Percentiles rank a stretch among this genome's conserved stretches.
phyloP scores from a whole-genome alignment of 352 stramenopile genomes.

The Blastocystis sp. region DNA sequence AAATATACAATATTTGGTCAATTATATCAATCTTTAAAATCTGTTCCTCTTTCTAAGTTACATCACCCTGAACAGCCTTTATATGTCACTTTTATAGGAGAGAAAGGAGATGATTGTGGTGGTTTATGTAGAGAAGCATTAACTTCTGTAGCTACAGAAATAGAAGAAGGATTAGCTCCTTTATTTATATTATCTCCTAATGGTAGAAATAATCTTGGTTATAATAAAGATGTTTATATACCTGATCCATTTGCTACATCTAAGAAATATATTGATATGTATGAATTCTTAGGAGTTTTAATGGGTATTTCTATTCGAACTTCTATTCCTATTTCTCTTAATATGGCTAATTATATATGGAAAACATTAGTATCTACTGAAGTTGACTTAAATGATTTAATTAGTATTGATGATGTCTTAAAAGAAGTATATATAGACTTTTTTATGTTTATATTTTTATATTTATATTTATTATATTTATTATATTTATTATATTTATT shows the following conservation, averaged over 20 bases:
- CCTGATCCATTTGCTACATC: slow-evolving; percentile 37
- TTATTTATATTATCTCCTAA: slow-evolving; percentile 42
- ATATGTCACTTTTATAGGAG: slow-evolving; percentile 6
- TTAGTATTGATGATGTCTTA: slow-evolving; percentile 57
- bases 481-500: no score
- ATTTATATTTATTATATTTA: no score
- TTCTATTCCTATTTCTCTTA: slow-evolving; percentile 61
- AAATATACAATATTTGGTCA: slow-evolving; percentile 18
- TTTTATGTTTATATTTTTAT: no score
- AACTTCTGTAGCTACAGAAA: slow-evolving; percentile 19
- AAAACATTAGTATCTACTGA: slow-evolving; percentile 60
- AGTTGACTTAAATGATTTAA: slow-evolving; percentile 56
- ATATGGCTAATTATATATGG: slow-evolving; percentile 63
- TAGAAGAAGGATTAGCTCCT: slow-evolving; percentile 19
- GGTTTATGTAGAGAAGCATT: slow-evolving; percentile 35
- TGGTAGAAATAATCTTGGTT: slow-evolving; percentile 35
- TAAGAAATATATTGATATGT: slow-evolving; percentile 49
- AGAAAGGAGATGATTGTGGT: slow-evolving; percentile 33
- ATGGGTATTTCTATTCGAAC: slow-evolving; percentile 63
- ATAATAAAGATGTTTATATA: slow-evolving; percentile 38
- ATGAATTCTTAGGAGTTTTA: slow-evolving; percentile 71
- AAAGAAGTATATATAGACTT: slow-evolving; percentile 62
- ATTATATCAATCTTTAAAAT: slow-evolving; percentile 16
- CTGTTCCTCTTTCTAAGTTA: neutral
- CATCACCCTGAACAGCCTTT: slow-evolving; percentile 16